Evolutionary conservation across 148 eudicot genomes (phyloP), one percentile per base, ranked within the genome.

Genomic region (Simmondsia chinensis): DNA sequence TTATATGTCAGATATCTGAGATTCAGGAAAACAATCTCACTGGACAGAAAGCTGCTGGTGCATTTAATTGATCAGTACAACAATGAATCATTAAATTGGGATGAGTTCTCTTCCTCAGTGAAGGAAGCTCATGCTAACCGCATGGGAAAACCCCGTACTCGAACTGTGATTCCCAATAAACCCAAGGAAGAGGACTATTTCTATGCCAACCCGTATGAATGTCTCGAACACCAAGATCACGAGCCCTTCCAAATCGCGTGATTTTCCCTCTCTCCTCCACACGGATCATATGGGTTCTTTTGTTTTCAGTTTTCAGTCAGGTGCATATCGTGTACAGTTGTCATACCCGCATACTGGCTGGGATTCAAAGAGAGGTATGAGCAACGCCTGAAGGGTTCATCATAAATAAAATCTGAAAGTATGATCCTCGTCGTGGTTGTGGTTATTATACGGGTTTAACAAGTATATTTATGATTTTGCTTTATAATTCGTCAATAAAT

Each of bases 141-240:
- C 20, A 65, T 69, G 75, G 80, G 80, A 45, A 61, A 31, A 23
- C 69, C 62, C 11, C 56, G 39, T 39, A 47, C 60, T 16, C 61
- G 80, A 47, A 42, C 49, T 20, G 54, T 69, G 56, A 57, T 74
- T 12, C 69, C 69, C 14, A 61, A 66, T 23, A 56, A 61, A 38
- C 80, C 80, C 22, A 74, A 74, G 42, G 80, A 74, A 61, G 80
- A 74, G 37, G 80, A 74, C 19, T 74, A 65, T 50, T 74, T 74
- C 59, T 69, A 61, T 43, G 29, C 75, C 44, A 74, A 74, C 43
- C 80, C 80, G 9, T 60, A 65, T 29, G 80, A 74, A 27, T 74
- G 80, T 53, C 44, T 66, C 7, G 48, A 60, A 41, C 52, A 46
- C 10, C 33, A 50, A 33, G 38, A 68, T 39, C 36, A 66, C 20